Base-by-base conservation (phyloP, 768 basidiomycete species). In the Harrya chromipes region DNA sequence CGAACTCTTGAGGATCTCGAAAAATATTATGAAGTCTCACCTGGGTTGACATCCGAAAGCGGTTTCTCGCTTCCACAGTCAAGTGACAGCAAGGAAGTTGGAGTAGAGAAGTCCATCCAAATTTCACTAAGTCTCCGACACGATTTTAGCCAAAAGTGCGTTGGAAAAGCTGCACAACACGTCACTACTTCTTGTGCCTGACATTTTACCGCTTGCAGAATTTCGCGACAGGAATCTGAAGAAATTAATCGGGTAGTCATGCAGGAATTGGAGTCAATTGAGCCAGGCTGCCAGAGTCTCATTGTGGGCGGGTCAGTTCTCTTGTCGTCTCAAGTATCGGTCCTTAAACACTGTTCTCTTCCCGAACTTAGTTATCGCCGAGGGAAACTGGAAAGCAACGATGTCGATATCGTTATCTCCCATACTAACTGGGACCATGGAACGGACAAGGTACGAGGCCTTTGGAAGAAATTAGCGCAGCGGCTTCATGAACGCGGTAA, bases 341-440 rank as follows among this genome's bases (percentile, higher is more conserved):
- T 17, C 8, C 6, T 50, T 51, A 26, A 52, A 31, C 36, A 26
- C 12, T 10, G 23, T 26, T 34, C 26, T 13, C 29, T 8, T 47
- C 27, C 27, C 17, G 17, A 38, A 10, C 19, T 7, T 47, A 93
- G 92, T 6, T 90, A 94, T 68, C 82, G 94, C 24, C 73, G 94
- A 47, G 94, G 94, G 2, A 95, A 95, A 64, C 60, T 70, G 3
- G 69, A 82, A 52, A 90, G 86, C 60, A 90, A 87, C 59, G 94
- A 97, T 62, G 83, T 93, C 26, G 94, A 97, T 60, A 87, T 97
- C 48, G 81, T 97, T 1, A 86, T 95, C 62, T 87, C 84, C 31
- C 89, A 94, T 60, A 73, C 79, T 0, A 76, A 82, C 54, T 58
- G 68, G 44, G 56, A 66, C 37, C 65, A 61, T 5, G 79, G 76